These are phyloP conservation scores for Leishmania braziliensis DNA, from an alignment of 208 protist species.

Conservation along the genomic window DNA sequence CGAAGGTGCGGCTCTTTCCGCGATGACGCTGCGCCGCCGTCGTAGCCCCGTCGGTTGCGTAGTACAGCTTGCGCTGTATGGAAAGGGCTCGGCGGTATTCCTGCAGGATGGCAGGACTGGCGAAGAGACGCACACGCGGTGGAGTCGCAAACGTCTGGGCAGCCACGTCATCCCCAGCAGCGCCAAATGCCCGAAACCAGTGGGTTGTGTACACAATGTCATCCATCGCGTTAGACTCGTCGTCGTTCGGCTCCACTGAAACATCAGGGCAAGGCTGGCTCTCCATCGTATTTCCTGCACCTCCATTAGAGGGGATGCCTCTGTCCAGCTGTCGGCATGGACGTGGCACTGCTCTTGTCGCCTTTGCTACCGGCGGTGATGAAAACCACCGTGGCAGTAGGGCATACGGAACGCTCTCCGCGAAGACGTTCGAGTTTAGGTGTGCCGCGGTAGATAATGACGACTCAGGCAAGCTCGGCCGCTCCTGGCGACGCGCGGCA, in stretches of 20 bases:
- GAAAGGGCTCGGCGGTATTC: slow-evolving; percentile 33
- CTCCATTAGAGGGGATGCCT: not conserved
- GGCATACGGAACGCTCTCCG: slow-evolving; percentile 16
- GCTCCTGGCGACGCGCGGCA: not conserved
- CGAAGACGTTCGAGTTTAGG: not conserved
- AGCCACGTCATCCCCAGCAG: not conserved
- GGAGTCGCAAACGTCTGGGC: not conserved
- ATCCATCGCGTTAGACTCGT: not conserved
- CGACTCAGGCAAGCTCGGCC: not conserved
- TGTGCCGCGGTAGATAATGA: not conserved
- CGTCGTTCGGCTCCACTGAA: not conserved
- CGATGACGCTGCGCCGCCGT: slow-evolving; percentile 33
- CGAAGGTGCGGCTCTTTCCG: slow-evolving; percentile 20
- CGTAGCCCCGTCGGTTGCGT: slow-evolving; percentile 21
- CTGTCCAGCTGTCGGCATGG: not conserved
- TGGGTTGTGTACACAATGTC: slow-evolving; percentile 3
- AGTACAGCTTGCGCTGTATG: slow-evolving; percentile 26
- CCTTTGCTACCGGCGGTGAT: not conserved
- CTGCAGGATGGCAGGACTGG: slow-evolving; percentile 16
- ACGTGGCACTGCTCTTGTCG: not conserved
- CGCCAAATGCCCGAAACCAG: slow-evolving; percentile 1
- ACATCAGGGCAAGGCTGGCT: not conserved
- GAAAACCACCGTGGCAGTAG: slow-evolving; percentile 20
- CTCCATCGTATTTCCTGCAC: not conserved
- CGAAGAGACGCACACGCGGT: slow-evolving; percentile 31